Percentiles rank a stretch among this genome's conserved stretches.
These are phyloP conservation scores for Aurinia saxatilis DNA, from an alignment of 345 rosid genomes.

Conservation along the genomic window DNA sequence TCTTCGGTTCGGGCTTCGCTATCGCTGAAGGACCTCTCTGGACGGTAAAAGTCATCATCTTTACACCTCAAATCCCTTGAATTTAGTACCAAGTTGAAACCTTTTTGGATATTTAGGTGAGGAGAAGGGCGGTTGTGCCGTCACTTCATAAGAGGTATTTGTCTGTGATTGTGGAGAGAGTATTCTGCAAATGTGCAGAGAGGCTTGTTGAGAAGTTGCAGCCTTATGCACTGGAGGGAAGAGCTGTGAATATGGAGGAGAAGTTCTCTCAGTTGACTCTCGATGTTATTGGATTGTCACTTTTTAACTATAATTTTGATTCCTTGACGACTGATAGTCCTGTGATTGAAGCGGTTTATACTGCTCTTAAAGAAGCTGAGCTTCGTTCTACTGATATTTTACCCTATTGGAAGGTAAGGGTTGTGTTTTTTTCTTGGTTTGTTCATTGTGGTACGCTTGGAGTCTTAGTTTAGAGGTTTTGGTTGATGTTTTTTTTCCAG, in stretches of 20 bases:
- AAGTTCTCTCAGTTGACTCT: conserved; percentile 89
- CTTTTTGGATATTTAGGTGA: conserved; percentile 42
- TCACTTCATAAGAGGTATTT: conserved; percentile 88
- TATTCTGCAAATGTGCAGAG: conserved; percentile 82
- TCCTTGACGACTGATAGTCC: conserved; percentile 72
- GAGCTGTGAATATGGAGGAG: conserved; percentile 87
- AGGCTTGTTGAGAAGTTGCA: conserved; percentile 85
- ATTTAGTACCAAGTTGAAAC: neutral
- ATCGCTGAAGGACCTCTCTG: conserved; percentile 87
- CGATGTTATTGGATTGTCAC: conserved; percentile 77
- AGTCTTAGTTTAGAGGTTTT: neutral
- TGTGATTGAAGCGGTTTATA: conserved; percentile 85
- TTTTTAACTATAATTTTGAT: conserved; percentile 88
- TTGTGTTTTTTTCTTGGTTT: neutral
- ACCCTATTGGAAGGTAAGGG: conserved; percentile 90
- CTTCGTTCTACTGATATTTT: conserved; percentile 83
- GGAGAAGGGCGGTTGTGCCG: conserved; percentile 89
- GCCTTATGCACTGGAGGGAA: conserved; percentile 57
- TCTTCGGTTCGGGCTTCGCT: conserved; percentile 90
- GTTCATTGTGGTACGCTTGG: neutral
- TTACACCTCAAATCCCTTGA: neutral
- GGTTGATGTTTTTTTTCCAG: conserved; percentile 33
- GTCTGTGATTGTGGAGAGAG: conserved; percentile 84
- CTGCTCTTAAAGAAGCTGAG: conserved; percentile 93
- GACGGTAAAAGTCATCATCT: conserved; percentile 49